Evolutionary conservation across 495 filamentous ascomycete species (phyloP), one percentile per base, ranked within the genome.

Genomic region (Coniosporium apollinis): DNA sequence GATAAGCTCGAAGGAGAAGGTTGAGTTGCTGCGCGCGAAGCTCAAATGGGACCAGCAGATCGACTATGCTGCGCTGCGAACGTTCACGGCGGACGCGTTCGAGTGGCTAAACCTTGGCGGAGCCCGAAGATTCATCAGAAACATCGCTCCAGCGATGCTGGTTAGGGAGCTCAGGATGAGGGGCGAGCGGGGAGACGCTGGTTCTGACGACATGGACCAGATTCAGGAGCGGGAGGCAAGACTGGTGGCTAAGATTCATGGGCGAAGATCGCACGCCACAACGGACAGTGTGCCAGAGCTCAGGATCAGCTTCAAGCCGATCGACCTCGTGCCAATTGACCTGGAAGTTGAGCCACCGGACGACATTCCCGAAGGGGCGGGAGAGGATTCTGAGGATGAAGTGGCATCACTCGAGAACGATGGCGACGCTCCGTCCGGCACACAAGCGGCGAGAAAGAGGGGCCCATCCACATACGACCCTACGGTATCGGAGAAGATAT

Each of bases 91-190:
- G 0, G 72, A 87, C 30, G 70, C 77, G 0, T 94, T 97, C 38
- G 81, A 87, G 34, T 97, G 89, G 89, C 70, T 61, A 2, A 76
- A 74, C 44, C 66, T 68, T 20, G 66, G 62, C 26, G 91, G 87
- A 0, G 85, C 87, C 3, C 70, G 75, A 39, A 92, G 94, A 45
- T 78, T 91, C 35, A 79, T 93, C 29, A 68, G 74, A 19, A 76
- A 78, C 24, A 56, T 97, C 18, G 82, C 85, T 0, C 81, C 85
- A 13, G 76, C 79, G 21, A 56, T 94, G 5, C 54, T 94, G 28
- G 66, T 76, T 0, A 67, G 74, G 30, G 66, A 68, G 39, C 60
- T 94, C 18, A 62, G 72, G 9, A 31, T 56, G 29, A 39, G 36
- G 19, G 46, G 37, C 3, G 46, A 55, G 13, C 21, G 28, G 5